These are phyloP conservation scores for Tremella yokohamensis DNA, from an alignment of 768 basidiomycete genomes.

Conservation along the genomic window DNA sequence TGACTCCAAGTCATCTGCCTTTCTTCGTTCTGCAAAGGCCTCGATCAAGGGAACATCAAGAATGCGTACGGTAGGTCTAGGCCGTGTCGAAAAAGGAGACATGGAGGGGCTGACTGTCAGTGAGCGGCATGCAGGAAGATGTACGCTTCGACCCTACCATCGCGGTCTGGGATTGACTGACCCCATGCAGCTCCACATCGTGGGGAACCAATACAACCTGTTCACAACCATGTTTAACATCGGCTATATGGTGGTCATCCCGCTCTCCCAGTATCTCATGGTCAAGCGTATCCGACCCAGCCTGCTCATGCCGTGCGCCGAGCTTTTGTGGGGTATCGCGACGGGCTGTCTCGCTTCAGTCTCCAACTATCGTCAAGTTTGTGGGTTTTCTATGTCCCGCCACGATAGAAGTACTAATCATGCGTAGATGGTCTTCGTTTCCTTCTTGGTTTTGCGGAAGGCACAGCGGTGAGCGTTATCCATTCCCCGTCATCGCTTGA, in stretches of 20 bases:
- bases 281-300: constrained; percentile 9
- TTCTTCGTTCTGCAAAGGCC: constrained; percentile 8
- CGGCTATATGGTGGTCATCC: constrained; percentile 14
- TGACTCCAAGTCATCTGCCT: constrained; percentile 1
- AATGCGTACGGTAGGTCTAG: constrained; percentile 12
- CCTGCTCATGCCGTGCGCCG: constrained; percentile 8
- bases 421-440: constrained; percentile 6
- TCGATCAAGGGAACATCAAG: constrained; percentile 12
- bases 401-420: background rate
- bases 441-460: constrained; percentile 10
- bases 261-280: constrained; percentile 12
- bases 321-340: constrained; percentile 10
- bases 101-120: background rate
- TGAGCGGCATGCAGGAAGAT: constrained; percentile 18
- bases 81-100: too few relatives aligned
- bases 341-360: constrained; percentile 8
- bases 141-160: background rate
- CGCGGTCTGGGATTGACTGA: background rate
- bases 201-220: constrained; percentile 10
- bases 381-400: background rate
- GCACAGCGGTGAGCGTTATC: constrained; percentile 4
- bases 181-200: constrained; percentile 4
- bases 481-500: background rate
- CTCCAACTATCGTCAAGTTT: background rate
- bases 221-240: constrained; percentile 18